Percentiles rank a stretch among this genome's conserved stretches.
phyloP scores from a whole-genome alignment of 2,329 filamentous ascomycete species.

The Graphilbum ipis-grandicollis region DNA sequence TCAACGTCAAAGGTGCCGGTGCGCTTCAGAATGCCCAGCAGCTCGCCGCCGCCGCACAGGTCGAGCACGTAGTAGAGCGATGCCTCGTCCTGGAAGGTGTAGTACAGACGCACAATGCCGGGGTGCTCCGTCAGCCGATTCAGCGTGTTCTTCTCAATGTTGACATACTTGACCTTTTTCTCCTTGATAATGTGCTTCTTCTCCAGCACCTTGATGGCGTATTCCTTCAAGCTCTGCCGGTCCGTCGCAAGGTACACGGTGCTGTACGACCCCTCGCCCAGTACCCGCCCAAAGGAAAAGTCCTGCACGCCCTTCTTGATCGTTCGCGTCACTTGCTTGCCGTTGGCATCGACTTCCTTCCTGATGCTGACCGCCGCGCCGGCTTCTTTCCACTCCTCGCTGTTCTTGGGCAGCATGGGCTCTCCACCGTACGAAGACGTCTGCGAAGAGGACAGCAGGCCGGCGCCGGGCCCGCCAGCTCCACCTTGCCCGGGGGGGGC shows the following conservation, averaged over 20 bases:
- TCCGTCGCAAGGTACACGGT: constrained; percentile 88
- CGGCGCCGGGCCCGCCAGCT: not conserved
- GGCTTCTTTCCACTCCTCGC: constrained; percentile 89
- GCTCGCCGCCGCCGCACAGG: constrained; percentile 77
- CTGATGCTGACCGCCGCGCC: constrained; percentile 75
- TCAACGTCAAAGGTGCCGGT: constrained; percentile 90
- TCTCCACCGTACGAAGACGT: constrained; percentile 20
- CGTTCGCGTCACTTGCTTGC: constrained; percentile 62
- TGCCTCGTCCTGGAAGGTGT: constrained; percentile 94
- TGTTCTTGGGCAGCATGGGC: constrained; percentile 34
- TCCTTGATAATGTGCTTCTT: constrained; percentile 99
- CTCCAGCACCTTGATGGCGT: constrained; percentile 94
- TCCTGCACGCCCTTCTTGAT: constrained; percentile 97
- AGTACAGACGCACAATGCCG: constrained; percentile 89
- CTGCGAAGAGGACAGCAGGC: constrained; percentile 20
- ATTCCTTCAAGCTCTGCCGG: constrained; percentile 84
- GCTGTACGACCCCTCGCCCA: constrained; percentile 96
- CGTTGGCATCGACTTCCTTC: constrained; percentile 71
- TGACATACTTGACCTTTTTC: constrained; percentile 99
- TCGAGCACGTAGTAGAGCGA: constrained; percentile 96
- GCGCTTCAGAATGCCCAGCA: constrained; percentile 84
- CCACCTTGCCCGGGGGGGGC: constrained; percentile 19
- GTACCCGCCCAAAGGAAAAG: constrained; percentile 77
- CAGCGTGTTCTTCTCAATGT: constrained; percentile 96
- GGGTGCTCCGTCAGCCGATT: constrained; percentile 94